Evolutionary conservation across 306 rosid species (phyloP).

Genomic region (Sicyos baderoa): DNA sequence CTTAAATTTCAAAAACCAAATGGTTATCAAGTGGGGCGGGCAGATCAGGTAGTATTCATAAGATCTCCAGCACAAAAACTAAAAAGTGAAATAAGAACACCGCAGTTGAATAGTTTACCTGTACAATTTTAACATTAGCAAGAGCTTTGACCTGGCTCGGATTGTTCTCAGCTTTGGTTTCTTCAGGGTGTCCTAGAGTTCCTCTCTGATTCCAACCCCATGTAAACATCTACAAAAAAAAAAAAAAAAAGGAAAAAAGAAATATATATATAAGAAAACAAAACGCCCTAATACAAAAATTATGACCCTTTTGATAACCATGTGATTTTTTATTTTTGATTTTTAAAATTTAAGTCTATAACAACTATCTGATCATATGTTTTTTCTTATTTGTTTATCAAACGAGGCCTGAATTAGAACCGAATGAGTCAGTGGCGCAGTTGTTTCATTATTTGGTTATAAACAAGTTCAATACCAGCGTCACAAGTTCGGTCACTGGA

Average conservation of each 20-base stretch:
- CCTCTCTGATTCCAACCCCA: conserved; percentile 99
- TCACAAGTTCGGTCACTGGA: too few relatives aligned
- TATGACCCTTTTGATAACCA: too few relatives aligned
- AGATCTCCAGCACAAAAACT: background rate
- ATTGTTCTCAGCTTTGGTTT: conserved; percentile 70
- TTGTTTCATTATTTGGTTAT: too few relatives aligned
- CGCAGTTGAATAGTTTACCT: conserved; percentile 41
- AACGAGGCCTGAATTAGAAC: too few relatives aligned
- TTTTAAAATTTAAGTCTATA: too few relatives aligned
- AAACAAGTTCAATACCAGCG: too few relatives aligned
- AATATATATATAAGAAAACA: background rate
- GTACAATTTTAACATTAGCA: conserved; percentile 59
- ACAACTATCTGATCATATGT: too few relatives aligned
- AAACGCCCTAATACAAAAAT: background rate
- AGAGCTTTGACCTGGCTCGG: conserved; percentile 95
- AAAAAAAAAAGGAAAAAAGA: background rate
- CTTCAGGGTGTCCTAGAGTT: conserved; percentile 84
- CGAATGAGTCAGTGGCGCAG: too few relatives aligned
- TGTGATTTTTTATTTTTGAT: too few relatives aligned
- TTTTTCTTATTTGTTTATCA: too few relatives aligned
- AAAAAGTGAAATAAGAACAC: background rate
- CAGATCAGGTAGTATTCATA: background rate
- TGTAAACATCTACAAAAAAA: conserved; percentile 55
- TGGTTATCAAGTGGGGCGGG: too few relatives aligned
- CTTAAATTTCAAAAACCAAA: too few relatives aligned